Base-by-base conservation (phyloP, 208 protist genomes). In the Wallacemonas sp. region DNA sequence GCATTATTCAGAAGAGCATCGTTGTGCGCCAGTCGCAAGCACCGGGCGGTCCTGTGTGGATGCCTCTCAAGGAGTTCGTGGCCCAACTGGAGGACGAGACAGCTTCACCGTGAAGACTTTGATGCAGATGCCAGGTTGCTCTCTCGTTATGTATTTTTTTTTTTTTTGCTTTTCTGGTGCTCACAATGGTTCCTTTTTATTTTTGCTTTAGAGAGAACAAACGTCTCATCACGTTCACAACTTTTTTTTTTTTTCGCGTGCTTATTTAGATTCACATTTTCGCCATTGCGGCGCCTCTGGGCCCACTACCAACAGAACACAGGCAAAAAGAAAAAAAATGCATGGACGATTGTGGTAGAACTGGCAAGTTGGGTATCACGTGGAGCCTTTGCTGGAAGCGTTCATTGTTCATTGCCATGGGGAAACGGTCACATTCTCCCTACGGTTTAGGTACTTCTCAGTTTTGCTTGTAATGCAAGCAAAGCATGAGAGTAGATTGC, bases 11-110 rank as follows among this genome's bases (percentile, higher is more conserved):
- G 46, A 32, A 63, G 14, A 62, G 72, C 22, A 38, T 91, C 10
- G 77, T 95, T 49, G 57, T 90, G n/a, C 77, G 84, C 18, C 67
- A 72, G 28, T 54, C 72, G n/a, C 68, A 67, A 23, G 70, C 67
- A 54, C 45, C 41, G 20, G 39, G 31, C 3, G 65, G 65, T 10
- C 65, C 65, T 12, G 36, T 2, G 2, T 70, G 65, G 65, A 39
- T 62, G 29, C 49, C 54, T 2, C 39, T 70, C 4, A 39, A 20
- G 2, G 65, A 70, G 14, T 52, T 25, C 18, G 11, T 70, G 3
- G 25, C 2, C 3, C 23, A 59, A 3, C 45, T 67, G 7, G 63
- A 61, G 38, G 5, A 38, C 7, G 31, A 28, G 38, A n/a, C n/a
- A n/a, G 12, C 18, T 38, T 16, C 1, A 22, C 33, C 31, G 38